phyloP scores from a whole-genome alignment of 108 stramenopile species.

The Stephanodiscus triporus region DNA sequence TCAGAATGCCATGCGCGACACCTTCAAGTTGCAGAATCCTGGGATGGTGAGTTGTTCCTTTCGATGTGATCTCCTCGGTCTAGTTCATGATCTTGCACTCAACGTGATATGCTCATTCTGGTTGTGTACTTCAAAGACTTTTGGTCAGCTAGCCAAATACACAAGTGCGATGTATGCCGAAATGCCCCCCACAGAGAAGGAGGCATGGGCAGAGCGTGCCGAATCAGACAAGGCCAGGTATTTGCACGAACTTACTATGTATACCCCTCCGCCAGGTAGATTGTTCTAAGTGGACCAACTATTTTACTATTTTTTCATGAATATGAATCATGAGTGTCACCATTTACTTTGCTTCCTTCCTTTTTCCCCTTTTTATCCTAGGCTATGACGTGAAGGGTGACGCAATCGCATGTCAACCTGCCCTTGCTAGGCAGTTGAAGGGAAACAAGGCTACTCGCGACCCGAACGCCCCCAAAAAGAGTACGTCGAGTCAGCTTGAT shows the following conservation, averaged over 20 bases:
- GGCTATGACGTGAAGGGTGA: conserved; percentile 89
- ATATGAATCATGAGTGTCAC: no score
- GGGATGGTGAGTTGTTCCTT: conserved; percentile 1
- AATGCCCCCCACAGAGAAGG: conserved; percentile 76
- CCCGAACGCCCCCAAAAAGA: conserved; percentile 38
- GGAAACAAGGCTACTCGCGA: conserved; percentile 7
- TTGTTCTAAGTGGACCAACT: no score
- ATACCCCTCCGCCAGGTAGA: conserved; percentile 55
- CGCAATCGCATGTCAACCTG: conserved; percentile 47
- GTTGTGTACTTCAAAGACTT: conserved; percentile 34
- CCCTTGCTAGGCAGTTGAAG: not conserved
- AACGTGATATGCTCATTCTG: conserved; percentile 21
- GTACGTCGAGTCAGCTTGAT: not conserved
- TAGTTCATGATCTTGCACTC: no score
- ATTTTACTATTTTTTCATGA: no score
- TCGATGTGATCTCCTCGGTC: no score
- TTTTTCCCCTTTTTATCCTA: no score
- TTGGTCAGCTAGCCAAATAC: conserved; percentile 84
- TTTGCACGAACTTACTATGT: conserved; percentile 64
- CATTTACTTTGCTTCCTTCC: no score
- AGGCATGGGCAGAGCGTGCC: conserved; percentile 70
- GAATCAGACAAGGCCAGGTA: conserved; percentile 84
- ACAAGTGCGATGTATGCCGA: conserved; percentile 87
- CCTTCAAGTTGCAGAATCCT: conserved; percentile 42
- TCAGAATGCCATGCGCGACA: conserved; percentile 54